Evolutionary conservation across 257 asterid genomes (phyloP).

Genomic region (Nicotiana otophora): DNA sequence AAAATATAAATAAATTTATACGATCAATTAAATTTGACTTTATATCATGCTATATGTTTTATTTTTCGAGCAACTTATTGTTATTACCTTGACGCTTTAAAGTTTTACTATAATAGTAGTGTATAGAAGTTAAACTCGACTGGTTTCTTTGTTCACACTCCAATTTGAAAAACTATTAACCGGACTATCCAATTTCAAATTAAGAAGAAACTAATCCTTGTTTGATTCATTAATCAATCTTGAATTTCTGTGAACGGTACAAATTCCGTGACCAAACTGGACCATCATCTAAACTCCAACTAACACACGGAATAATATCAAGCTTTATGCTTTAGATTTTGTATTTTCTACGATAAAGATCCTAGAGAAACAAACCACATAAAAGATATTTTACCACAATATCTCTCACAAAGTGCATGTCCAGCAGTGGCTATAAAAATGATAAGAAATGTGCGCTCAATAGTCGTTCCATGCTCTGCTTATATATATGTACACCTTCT

Average conservation of each 20-base stretch:
- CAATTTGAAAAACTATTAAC: background rate
- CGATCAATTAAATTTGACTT: too few species aligned
- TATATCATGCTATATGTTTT: background rate
- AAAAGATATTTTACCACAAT: background rate
- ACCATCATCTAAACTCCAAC: background rate
- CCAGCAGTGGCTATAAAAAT: constrained; percentile 21
- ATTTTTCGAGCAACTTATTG: background rate
- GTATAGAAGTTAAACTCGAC: background rate
- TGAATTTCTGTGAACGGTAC: background rate
- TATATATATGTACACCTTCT: constrained; percentile 6
- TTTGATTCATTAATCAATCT: background rate
- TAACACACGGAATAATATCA: background rate
- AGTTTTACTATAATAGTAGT: too few species aligned
- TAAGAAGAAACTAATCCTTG: background rate
- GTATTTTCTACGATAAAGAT: background rate
- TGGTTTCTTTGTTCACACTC: background rate
- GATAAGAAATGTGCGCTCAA: constrained; percentile 55
- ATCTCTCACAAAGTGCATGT: constrained; percentile 30
- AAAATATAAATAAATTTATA: background rate
- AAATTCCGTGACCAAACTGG: background rate
- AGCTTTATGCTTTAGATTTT: background rate
- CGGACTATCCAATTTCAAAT: background rate
- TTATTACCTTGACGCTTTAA: background rate
- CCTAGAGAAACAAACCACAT: background rate
- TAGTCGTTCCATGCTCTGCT: constrained; percentile 14